phyloP scores from a whole-genome alignment of 768 basidiomycete genomes.

The Trametes gibbosa region DNA sequence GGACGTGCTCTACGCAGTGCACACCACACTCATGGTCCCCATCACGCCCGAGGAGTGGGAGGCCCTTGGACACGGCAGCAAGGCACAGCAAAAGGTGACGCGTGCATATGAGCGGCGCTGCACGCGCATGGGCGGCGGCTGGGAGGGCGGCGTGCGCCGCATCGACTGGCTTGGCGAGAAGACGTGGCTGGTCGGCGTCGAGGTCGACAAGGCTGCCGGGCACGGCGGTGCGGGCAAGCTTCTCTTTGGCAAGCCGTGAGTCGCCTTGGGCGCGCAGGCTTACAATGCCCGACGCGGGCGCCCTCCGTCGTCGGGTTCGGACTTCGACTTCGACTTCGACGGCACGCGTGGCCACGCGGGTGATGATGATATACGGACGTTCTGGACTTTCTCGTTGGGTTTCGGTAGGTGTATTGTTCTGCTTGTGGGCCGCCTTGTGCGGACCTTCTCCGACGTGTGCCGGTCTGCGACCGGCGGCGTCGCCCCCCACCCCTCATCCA shows the following conservation, averaged over 20 bases:
- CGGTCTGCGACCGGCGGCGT: constrained; percentile 17
- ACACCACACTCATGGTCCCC: constrained; percentile 52
- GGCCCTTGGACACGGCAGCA: constrained; percentile 51
- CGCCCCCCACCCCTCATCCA: neutral
- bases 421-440: neutral
- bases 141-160: constrained; percentile 66
- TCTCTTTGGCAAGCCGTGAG: constrained; percentile 44
- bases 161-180: constrained; percentile 66
- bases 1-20: constrained; percentile 60
- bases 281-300: neutral
- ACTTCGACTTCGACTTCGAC: neutral
- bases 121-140: constrained; percentile 56
- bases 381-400: constrained; percentile 15
- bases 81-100: constrained; percentile 56
- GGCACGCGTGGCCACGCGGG: neutral
- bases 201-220: constrained; percentile 46
- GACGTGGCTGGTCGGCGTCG: constrained; percentile 58
- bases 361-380: constrained; percentile 18
- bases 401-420: constrained; percentile 14
- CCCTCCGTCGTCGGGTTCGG: no score
- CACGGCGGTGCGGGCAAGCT: constrained; percentile 45
- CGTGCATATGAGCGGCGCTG: constrained; percentile 65
- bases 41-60: constrained; percentile 68
- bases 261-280: neutral
- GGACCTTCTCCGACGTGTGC: neutral